Base-by-base conservation (phyloP, 2,329 filamentous ascomycete species). In the Metarhizium sp. region DNA sequence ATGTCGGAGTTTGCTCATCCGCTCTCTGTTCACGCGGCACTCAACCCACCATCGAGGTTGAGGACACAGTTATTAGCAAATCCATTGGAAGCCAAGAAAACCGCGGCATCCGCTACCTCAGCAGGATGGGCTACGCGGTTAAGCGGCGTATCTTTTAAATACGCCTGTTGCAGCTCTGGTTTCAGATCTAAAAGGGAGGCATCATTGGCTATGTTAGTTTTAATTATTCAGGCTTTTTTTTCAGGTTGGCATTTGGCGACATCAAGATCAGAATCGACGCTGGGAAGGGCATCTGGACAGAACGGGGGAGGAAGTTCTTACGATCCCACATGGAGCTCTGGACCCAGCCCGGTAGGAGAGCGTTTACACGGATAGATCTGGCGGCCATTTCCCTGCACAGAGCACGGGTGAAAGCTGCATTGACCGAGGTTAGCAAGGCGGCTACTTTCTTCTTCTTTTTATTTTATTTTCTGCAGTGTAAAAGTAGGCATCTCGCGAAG, bases 21-120 rank as follows among this genome's bases (percentile, higher is more conserved):
- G 40, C 25, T 57, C 55, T 29, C 53, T 53, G 55, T 32, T 77
- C 67, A 88, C 62, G 70, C 71, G 52, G 87, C 88, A 68, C 87
- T 91, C 61, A 95, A 69, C 1, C 91, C 91, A 16, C 91, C 91
- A 69, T 95, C 91, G 32, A 96, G 76, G 68, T 92, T 94, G 52
- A 96, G 76, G 52, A 92, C 78, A 68, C 89, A 94, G 61, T 95
- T 95, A 68, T 92, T 92, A 55, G 90, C 88, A 71, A 92, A 96
- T 59, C 81, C 74, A 69, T 94, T 95, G 50, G 78, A 78, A 34
- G 82, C 86, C 16, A 95, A 77, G 68, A 95, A 95, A 32, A 86
- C 66, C 50, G 87, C 88, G 54, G 90, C 90, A 64, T 92, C 84
- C n/a, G 90, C 90, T 36, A 95, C 81, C 68, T 95, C 90, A 30